phyloP scores from a whole-genome alignment of 1,139 yeast species.

The Taphrina populina region DNA sequence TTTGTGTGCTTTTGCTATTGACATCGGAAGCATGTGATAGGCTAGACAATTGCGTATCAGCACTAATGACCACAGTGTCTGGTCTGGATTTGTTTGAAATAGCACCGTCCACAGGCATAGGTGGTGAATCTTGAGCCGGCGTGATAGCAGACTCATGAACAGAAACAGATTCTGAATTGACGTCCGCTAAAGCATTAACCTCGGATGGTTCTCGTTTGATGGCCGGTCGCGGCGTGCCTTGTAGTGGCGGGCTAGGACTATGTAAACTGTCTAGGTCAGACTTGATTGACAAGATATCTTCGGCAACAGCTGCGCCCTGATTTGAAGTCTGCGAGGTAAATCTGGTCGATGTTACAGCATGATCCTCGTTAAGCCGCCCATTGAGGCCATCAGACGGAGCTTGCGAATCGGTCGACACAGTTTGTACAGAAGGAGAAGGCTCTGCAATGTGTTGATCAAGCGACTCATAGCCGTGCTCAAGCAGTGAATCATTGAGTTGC shows the following conservation, averaged over 20 bases:
- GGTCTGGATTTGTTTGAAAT: too few species aligned
- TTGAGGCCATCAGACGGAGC: not conserved
- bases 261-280: conserved; percentile 10
- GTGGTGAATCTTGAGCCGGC: too few species aligned
- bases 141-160: too few species aligned
- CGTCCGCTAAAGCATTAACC: too few species aligned
- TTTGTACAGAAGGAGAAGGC: not conserved
- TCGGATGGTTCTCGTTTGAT: too few species aligned
- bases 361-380: not conserved
- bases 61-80: too few species aligned
- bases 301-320: not conserved
- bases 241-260: conserved; percentile 5
- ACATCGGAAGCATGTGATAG: too few species aligned
- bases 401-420: not conserved
- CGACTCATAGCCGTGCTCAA: not conserved
- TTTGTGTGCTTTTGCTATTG: too few species aligned
- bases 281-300: conserved; percentile 10
- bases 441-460: not conserved
- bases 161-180: too few species aligned
- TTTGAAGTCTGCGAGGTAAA: not conserved
- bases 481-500: conserved; percentile 6
- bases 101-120: too few species aligned
- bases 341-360: not conserved
- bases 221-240: too few species aligned
- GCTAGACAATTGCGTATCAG: too few species aligned